Evolutionary conservation across 495 filamentous ascomycete genomes (phyloP).

Genomic region (Poronia punctata): DNA sequence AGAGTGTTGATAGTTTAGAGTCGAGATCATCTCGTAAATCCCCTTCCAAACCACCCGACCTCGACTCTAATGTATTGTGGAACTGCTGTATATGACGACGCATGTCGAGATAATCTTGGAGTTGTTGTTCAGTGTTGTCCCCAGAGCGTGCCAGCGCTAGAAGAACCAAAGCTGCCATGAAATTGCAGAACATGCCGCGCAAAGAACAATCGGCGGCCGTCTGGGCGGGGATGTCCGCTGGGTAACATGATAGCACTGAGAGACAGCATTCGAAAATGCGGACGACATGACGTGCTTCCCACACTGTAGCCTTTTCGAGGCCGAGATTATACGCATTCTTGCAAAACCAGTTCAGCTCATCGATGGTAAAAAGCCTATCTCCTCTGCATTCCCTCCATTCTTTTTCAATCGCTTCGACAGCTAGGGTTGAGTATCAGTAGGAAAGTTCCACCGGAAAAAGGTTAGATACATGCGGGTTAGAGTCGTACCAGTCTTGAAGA

Average conservation of each 20-base stretch:
- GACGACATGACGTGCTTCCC: constrained; percentile 45
- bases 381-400: constrained; percentile 22
- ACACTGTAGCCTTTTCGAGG: constrained; percentile 49
- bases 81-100: constrained; percentile 53
- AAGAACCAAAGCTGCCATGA: constrained; percentile 54
- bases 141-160: constrained; percentile 57
- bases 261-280: constrained; percentile 55
- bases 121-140: constrained; percentile 50
- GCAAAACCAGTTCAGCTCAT: constrained; percentile 76
- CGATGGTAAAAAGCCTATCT: constrained; percentile 42
- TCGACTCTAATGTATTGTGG: constrained; percentile 31
- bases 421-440: constrained; percentile 23
- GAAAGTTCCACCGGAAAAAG: too few species aligned
- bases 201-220: constrained; percentile 44
- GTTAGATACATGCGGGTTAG: background rate
- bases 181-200: constrained; percentile 60
- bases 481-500: constrained; percentile 57
- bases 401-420: constrained; percentile 41
- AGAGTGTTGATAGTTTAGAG: constrained; percentile 53
- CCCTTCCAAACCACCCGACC: constrained; percentile 35
- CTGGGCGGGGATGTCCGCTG: constrained; percentile 38
- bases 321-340: constrained; percentile 71
- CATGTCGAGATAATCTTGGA: constrained; percentile 53
- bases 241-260: constrained; percentile 54
- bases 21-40: constrained; percentile 44